Percentiles rank a stretch among this genome's conserved stretches.
These are phyloP conservation scores for Tolypocladium guangdongense DNA, from an alignment of 2,329 filamentous ascomycete genomes.

Conservation along the genomic window DNA sequence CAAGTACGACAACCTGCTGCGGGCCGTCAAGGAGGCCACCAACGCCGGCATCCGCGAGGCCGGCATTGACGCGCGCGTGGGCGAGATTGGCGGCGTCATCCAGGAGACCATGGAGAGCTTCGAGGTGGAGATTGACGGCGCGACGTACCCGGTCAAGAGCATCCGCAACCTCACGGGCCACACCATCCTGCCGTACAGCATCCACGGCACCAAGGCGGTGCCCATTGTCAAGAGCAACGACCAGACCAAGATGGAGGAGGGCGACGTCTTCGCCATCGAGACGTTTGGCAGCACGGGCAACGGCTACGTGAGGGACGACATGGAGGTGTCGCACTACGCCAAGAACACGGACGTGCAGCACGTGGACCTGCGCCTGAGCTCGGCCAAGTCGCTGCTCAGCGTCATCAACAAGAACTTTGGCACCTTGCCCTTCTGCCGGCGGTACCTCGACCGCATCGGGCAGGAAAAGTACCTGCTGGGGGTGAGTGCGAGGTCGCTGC, in stretches of 20 bases:
- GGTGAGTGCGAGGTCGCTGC: constrained; percentile 36
- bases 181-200: constrained; percentile 79
- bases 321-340: constrained; percentile 85
- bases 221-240: constrained; percentile 86
- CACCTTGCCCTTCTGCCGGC: constrained; percentile 79
- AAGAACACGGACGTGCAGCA: constrained; percentile 62
- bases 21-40: constrained; percentile 64
- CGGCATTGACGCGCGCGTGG: constrained; percentile 82
- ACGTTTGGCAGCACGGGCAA: constrained; percentile 92
- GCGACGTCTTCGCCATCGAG: constrained; percentile 90
- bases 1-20: constrained; percentile 62
- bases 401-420: constrained; percentile 96
- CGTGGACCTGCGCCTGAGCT: constrained; percentile 64
- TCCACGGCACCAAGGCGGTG: constrained; percentile 87
- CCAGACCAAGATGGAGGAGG: constrained; percentile 95
- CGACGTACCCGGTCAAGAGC: constrained; percentile 68
- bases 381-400: constrained; percentile 74
- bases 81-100: constrained; percentile 72
- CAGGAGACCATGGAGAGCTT: constrained; percentile 93
- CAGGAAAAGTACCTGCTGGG: constrained; percentile 91
- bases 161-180: constrained; percentile 85
- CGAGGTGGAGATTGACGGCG: constrained; percentile 73
- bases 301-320: constrained; percentile 77
- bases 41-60: constrained; percentile 78
- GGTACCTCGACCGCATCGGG: constrained; percentile 85